A percentile compares a stretch with the other conserved stretches of the same genome.
Evolutionary conservation across 31 red algal genomes (phyloP).

Genomic region (Asparagopsis taxiformis): DNA sequence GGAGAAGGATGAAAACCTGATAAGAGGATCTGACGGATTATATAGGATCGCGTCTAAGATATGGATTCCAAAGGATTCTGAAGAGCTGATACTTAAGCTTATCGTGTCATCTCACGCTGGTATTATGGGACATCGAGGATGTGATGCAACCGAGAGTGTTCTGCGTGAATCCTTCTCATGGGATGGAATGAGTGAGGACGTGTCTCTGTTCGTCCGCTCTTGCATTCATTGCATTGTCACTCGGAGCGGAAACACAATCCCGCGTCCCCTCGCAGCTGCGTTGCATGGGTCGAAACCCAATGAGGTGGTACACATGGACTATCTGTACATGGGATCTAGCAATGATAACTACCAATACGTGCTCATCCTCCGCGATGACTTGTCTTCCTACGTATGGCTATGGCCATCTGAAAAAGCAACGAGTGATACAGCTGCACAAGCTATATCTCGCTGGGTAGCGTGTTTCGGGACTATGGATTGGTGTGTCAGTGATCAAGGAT

Average conservation of each 20-base stretch:
- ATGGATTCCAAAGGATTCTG: not conserved
- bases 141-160: not conserved
- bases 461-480: conserved; percentile 21
- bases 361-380: conserved; percentile 10
- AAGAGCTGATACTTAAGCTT: not conserved
- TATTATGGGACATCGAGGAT: not conserved
- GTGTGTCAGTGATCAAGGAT: conserved; percentile 20
- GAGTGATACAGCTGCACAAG: conserved; percentile 7
- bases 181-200: not conserved
- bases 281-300: conserved; percentile 15
- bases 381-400: conserved; percentile 17
- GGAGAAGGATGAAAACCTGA: too few relatives aligned
- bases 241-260: not conserved
- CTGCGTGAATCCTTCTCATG: conserved; percentile 2
- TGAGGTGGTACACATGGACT: conserved; percentile 24
- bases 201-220: not conserved
- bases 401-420: conserved; percentile 1
- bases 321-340: conserved; percentile 11
- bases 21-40: too few relatives aligned
- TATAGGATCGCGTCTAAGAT: too few relatives aligned
- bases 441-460: conserved; percentile 8
- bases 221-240: conserved; percentile 16
- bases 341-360: not conserved
- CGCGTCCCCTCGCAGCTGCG: conserved; percentile 1
- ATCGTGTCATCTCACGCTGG: not conserved